Evolutionary conservation across 441 rosid species (phyloP), one percentile per base, ranked within the genome.

Genomic region (Croton laevigatus): DNA sequence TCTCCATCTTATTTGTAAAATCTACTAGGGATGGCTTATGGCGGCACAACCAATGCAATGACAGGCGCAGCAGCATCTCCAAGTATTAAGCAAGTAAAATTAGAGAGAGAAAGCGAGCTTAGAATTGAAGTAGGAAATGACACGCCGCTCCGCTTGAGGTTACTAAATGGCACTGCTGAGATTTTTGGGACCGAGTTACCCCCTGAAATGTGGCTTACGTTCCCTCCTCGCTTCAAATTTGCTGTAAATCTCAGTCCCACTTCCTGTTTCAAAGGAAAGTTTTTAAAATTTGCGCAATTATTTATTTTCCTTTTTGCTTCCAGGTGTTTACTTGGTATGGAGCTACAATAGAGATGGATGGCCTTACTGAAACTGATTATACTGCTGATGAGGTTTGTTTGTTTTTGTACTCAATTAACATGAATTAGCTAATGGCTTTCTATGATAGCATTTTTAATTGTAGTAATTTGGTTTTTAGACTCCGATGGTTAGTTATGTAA

Each of bases 291-390:
- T 53, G 2, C 0, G 11, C 14, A 27, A 34, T 62, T 40, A 1
- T 62, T 40, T 62, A 23, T 34, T 13, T 20, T 9, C 19, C 5
- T 42, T 8, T 68, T 37, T 40, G 57, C 45, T 70, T 57, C 54
- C 61, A 90, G 97, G 97, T 90, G 62, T 94, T 92, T 73, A 91
- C 96, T 22, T 92, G 97, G 97, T 87, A 87, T 72, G 97, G 97
- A 75, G 97, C 98, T 16, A 89, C 94, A 14, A 80, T 91, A 70
- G 98, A 94, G 81, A 82, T 94, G 85, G 96, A 91, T 69, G 96
- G 97, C 48, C 51, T 75, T 32, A 86, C 94, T 3, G 97, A 94
- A 80, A 90, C 97, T 17, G 97, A 92, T 84, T 92, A 92, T 80
- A 88, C 87, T 8, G 97, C 97, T 0, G 96, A 94, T 68, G 98